phyloP scores from a whole-genome alignment of 257 asterid species.

The Primulina eburnea region DNA sequence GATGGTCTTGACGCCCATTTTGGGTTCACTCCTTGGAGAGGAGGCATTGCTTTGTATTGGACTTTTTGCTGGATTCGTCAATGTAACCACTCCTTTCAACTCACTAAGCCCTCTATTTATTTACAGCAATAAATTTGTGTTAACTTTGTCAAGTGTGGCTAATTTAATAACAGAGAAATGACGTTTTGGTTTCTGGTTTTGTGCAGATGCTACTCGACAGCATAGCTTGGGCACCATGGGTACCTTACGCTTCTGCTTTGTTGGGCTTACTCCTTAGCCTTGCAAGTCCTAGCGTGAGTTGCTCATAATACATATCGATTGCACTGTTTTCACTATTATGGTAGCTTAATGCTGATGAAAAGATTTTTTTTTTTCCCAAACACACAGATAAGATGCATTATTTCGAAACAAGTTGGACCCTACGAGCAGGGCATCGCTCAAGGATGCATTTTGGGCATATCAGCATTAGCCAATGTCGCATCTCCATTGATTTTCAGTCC shows the following conservation, averaged over 20 bases:
- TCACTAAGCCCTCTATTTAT: neutral
- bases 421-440: slow-evolving; percentile 64
- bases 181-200: slow-evolving; percentile 11
- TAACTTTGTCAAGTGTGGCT: neutral
- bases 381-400: slow-evolving; percentile 74
- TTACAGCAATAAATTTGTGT: neutral
- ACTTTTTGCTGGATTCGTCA: slow-evolving; percentile 61
- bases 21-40: slow-evolving; percentile 75
- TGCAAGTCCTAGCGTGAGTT: slow-evolving; percentile 77
- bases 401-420: slow-evolving; percentile 77
- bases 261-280: slow-evolving; percentile 51
- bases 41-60: slow-evolving; percentile 72
- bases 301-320: neutral
- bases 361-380: neutral
- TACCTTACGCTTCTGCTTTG: slow-evolving; percentile 70
- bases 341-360: neutral
- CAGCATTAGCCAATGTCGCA: slow-evolving; percentile 58
- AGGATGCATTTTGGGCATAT: slow-evolving; percentile 60
- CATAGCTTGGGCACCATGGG: slow-evolving; percentile 85
- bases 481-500: slow-evolving; percentile 81
- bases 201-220: slow-evolving; percentile 80
- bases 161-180: neutral
- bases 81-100: slow-evolving; percentile 22
- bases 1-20: slow-evolving; percentile 70
- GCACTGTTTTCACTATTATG: neutral